Percentiles rank a stretch among this genome's conserved stretches.
phyloP scores from a whole-genome alignment of 768 basidiomycete genomes.

The Hemileccinum impolitum region DNA sequence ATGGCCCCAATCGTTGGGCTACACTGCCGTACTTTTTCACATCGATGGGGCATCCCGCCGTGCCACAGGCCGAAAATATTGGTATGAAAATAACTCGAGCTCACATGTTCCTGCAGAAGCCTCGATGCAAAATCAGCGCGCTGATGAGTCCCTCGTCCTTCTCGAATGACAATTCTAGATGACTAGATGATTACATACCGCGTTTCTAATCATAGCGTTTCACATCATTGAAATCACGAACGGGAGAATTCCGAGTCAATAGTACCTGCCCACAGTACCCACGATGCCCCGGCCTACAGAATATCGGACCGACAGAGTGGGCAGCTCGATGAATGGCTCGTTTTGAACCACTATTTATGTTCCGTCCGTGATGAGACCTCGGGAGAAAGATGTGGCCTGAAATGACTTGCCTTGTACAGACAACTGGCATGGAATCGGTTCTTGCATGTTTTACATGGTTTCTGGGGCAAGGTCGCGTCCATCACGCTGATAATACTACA shows the following conservation, averaged over 20 bases:
- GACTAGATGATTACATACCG: not conserved
- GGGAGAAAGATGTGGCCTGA: not conserved
- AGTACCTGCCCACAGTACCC: not conserved
- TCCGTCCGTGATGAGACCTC: not conserved
- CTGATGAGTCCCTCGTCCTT: too few relatives aligned
- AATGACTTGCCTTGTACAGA: conserved; percentile 70
- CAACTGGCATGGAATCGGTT: conserved; percentile 92
- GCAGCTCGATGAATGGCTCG: conserved; percentile 87
- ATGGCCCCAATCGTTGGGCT: too few relatives aligned
- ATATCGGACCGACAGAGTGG: conserved; percentile 89
- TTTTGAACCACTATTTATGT: conserved; percentile 72
- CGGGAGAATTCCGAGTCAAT: not conserved
- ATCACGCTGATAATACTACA: conserved; percentile 84
- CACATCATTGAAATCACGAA: not conserved
- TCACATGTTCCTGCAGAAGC: too few relatives aligned
- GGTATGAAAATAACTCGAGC: too few relatives aligned
- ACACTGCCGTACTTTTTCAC: too few relatives aligned
- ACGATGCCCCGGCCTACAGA: conserved; percentile 34
- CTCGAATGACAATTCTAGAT: too few relatives aligned
- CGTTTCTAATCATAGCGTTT: not conserved
- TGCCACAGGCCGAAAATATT: too few relatives aligned
- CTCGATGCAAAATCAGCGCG: too few relatives aligned
- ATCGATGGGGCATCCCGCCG: too few relatives aligned
- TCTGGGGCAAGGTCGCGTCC: conserved; percentile 84
- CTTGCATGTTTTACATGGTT: conserved; percentile 91